Base-by-base conservation (phyloP, 2,329 filamentous ascomycete species). In the Pseudogymnoascus sp. region DNA sequence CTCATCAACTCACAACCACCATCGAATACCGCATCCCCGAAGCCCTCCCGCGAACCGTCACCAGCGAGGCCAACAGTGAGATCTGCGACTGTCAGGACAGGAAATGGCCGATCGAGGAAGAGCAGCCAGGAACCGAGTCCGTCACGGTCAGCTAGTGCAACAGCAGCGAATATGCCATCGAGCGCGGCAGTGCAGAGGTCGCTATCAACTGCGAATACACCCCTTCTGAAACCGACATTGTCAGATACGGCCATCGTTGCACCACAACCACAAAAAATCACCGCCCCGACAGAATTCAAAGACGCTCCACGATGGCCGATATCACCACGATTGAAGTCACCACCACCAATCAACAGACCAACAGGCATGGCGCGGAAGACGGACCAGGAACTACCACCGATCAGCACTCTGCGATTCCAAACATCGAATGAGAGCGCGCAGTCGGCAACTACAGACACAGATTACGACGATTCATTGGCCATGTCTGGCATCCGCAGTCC, bases 251-350 rank as follows among this genome's bases (percentile, higher is more conserved):
- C 79, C 27, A 75, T 82, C 68, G 86, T 86, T 74, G 78, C 83
- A 61, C 80, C 86, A 48, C 81, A 82, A 65, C 84, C 88, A 12
- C 82, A 87, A 69, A 91, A 92, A 73, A 76, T 82, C 4, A 72
- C 77, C 25, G 71, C 77, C 65, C 71, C 74, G 59, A 72, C 78
- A 60, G 80, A 87, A 60, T 67, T 79, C 40, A 81, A 73, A 69
- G 82, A 86, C 62, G 81, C 81, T 60, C 85, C 85, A 65, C 83
- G 87, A 74, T 93, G 89, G 89, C 88, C 90, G 27, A 76, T 88
- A 64, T 92, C 89, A 55, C 89, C 90, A 52, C 83, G 89, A 65
- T 73, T 94, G 66, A 88, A 87, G 72, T 92, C 90, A 6, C 90
- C 90, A 61, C 88, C 90, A 18, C 88, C 89, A 10, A 71, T 77